These are phyloP conservation scores for Lactarius deliciosus DNA, from an alignment of 768 basidiomycete genomes.

Conservation along the genomic window DNA sequence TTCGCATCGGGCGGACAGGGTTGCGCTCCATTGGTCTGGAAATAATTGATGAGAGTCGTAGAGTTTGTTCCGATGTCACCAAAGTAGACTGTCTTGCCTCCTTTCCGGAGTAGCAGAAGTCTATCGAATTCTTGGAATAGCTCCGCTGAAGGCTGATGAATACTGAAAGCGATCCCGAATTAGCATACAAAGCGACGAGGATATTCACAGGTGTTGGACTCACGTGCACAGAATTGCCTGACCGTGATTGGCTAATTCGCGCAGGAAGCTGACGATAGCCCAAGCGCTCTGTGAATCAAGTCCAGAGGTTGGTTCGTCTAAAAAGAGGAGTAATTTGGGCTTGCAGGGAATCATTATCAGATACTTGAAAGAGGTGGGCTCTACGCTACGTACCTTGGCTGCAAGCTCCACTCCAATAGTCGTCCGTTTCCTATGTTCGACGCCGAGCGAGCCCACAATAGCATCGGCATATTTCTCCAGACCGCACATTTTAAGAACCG, in stretches of 20 bases:
- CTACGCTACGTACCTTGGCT: conserved; percentile 49
- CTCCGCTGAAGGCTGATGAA: conserved; percentile 75
- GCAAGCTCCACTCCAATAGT: conserved; percentile 89
- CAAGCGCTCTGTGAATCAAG: conserved; percentile 86
- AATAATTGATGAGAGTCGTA: conserved; percentile 67
- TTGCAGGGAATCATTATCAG: conserved; percentile 29
- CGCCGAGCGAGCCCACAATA: conserved; percentile 62
- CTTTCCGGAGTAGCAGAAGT: conserved; percentile 71
- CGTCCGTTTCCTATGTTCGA: conserved; percentile 76
- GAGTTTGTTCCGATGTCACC: conserved; percentile 68
- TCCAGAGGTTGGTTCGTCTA: conserved; percentile 87
- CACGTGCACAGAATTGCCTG: conserved; percentile 91
- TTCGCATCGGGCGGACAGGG: conserved; percentile 67
- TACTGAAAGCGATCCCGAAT: conserved; percentile 22
- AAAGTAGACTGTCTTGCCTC: conserved; percentile 69
- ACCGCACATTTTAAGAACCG: conserved; percentile 60
- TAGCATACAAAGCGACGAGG: background rate
- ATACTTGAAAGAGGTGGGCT: too few species aligned
- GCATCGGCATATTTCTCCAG: conserved; percentile 65
- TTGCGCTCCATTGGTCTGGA: conserved; percentile 65
- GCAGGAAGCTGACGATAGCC: conserved; percentile 75
- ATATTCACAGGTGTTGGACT: conserved; percentile 31
- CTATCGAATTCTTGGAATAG: conserved; percentile 83
- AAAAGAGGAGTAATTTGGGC: conserved; percentile 79
- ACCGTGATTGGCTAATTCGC: conserved; percentile 73